Percentiles rank a stretch among this genome's conserved stretches.
phyloP scores from a whole-genome alignment of 306 rosid species.

The Acacia crassicarpa region DNA sequence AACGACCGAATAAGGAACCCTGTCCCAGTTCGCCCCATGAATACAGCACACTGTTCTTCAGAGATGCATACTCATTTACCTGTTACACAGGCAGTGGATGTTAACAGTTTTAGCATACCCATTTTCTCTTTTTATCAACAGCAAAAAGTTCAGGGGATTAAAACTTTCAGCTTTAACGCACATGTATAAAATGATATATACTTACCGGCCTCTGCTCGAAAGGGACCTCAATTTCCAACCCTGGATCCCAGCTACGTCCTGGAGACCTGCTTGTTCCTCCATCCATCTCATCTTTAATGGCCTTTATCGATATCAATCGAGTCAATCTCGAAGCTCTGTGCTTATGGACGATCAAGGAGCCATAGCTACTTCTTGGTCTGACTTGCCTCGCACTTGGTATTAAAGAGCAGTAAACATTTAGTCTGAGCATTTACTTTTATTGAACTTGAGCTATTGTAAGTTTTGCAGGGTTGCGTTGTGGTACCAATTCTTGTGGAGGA shows the following conservation, averaged over 20 bases:
- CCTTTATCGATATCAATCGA: constrained; percentile 49
- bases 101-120: neutral
- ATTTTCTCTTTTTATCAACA: constrained; percentile 3
- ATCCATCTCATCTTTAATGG: constrained; percentile 66
- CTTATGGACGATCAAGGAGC: constrained; percentile 52
- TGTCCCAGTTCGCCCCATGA: constrained; percentile 97
- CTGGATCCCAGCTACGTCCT: constrained; percentile 86
- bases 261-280: constrained; percentile 74
- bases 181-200: neutral
- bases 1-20: constrained; percentile 79
- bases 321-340: constrained; percentile 35
- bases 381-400: constrained; percentile 49
- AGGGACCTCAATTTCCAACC: constrained; percentile 87
- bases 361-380: constrained; percentile 44
- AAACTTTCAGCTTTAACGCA: neutral
- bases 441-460: constrained; percentile 23
- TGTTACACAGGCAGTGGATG: constrained; percentile 30
- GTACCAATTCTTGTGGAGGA: neutral
- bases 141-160: neutral
- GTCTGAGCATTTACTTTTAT: constrained; percentile 62
- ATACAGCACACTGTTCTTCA: constrained; percentile 69
- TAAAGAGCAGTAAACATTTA: constrained; percentile 65
- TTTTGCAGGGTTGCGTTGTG: constrained; percentile 7
- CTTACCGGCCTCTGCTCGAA: constrained; percentile 92
- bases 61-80: constrained; percentile 96